phyloP scores from a whole-genome alignment of 2,329 filamentous ascomycete genomes.

The Cercospora sesami region DNA sequence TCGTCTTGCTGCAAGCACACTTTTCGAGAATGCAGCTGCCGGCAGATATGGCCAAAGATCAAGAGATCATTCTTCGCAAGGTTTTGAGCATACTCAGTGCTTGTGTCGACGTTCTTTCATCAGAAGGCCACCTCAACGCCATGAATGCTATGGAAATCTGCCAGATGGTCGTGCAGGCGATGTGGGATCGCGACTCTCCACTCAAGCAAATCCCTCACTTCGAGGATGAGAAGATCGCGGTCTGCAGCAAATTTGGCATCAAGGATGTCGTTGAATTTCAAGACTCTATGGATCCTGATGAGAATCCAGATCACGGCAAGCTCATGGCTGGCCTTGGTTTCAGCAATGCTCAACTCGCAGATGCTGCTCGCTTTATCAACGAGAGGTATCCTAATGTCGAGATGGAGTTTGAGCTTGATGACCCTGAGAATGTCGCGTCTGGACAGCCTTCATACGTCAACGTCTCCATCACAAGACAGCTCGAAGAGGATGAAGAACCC shows the following conservation, averaged over 20 bases:
- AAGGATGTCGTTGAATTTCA: conserved; percentile 97
- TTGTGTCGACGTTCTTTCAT: conserved; percentile 91
- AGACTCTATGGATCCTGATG: conserved; percentile 95
- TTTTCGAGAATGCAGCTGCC: conserved; percentile 97
- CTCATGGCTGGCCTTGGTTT: conserved; percentile 78
- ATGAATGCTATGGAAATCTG: conserved; percentile 99
- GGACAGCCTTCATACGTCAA: conserved; percentile 80
- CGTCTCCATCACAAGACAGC: conserved; percentile 79
- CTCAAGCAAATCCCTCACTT: conserved; percentile 98
- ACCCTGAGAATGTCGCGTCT: conserved; percentile 75
- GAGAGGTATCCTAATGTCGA: conserved; percentile 94
- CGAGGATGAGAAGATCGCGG: conserved; percentile 76
- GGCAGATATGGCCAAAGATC: conserved; percentile 92
- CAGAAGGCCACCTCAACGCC: conserved; percentile 92
- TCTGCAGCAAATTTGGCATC: conserved; percentile 76
- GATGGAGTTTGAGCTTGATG: conserved; percentile 81
- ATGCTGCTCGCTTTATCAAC: conserved; percentile 95
- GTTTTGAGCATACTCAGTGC: conserved; percentile 85
- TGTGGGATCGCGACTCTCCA: conserved; percentile 98
- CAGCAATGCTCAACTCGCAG: conserved; percentile 75
- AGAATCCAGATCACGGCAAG: conserved; percentile 77
- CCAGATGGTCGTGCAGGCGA: conserved; percentile 97
- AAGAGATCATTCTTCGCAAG: conserved; percentile 82
- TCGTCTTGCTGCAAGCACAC: conserved; percentile 94
- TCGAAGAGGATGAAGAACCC: conserved; percentile 69